Percentiles rank a stretch among this genome's conserved stretches.
Evolutionary conservation across 2,329 filamentous ascomycete species (phyloP).

Genomic region (Alternaria atra): DNA sequence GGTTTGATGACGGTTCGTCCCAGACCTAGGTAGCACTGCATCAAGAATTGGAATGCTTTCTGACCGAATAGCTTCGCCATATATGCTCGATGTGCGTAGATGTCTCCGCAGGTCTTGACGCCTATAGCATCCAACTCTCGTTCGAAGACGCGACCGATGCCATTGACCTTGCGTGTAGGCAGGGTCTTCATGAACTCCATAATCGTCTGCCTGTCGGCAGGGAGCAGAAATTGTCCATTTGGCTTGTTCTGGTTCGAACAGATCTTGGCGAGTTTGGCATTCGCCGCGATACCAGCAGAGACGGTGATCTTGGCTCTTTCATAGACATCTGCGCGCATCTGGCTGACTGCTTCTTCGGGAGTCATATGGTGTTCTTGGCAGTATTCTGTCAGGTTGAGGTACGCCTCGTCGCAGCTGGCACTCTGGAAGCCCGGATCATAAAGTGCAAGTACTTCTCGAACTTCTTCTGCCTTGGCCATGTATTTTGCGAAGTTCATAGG

Average conservation of each 20-base stretch:
- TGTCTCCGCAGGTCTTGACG: slow-evolving; percentile 86
- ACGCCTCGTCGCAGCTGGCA: slow-evolving; percentile 95
- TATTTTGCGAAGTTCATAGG: slow-evolving; percentile 93
- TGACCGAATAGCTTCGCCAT: slow-evolving; percentile 85
- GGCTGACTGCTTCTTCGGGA: slow-evolving; percentile 77
- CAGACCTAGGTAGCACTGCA: slow-evolving; percentile 84
- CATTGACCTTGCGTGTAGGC: slow-evolving; percentile 90
- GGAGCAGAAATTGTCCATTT: slow-evolving; percentile 85
- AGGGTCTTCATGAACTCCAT: slow-evolving; percentile 86
- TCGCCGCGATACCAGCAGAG: slow-evolving; percentile 92
- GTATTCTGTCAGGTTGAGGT: slow-evolving; percentile 90
- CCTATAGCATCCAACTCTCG: slow-evolving; percentile 88
- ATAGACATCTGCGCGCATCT: slow-evolving; percentile 79
- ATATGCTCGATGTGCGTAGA: slow-evolving; percentile 78
- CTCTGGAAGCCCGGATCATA: slow-evolving; percentile 94
- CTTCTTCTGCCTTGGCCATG: slow-evolving; percentile 85
- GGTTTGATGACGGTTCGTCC: slow-evolving; percentile 87
- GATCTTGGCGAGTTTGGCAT: slow-evolving; percentile 93
- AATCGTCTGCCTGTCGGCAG: slow-evolving; percentile 76
- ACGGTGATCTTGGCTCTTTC: slow-evolving; percentile 84
- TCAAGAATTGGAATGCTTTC: slow-evolving; percentile 87
- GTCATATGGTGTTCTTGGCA: slow-evolving; percentile 73
- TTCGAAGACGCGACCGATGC: slow-evolving; percentile 92
- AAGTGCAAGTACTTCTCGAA: slow-evolving; percentile 80
- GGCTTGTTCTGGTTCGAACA: slow-evolving; percentile 96